Evolutionary conservation across 2,329 filamentous ascomycete species (phyloP), one percentile per base, ranked within the genome.

Genomic region (Ophiosphaerella korrae): DNA sequence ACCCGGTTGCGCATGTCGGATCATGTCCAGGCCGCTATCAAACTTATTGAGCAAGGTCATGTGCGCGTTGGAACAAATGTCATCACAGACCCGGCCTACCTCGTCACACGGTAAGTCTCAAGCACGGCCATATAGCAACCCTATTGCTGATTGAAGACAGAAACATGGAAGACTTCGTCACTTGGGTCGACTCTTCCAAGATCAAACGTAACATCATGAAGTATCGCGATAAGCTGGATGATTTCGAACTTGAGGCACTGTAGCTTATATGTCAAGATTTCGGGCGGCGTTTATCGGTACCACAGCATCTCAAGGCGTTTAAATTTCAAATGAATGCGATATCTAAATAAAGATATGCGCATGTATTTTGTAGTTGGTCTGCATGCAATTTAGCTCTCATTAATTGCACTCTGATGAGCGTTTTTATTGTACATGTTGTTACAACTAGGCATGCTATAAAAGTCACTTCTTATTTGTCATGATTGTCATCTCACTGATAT

Each of bases 201-300:
- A 92, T 97, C 74, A 96, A 96, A 88, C 84, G 89, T 71, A 94
- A 92, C 71, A 96, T 97, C 58, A 87, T 96, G 84, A 90, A 90
- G 76, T 97, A 97, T 73, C 86, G 91, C 64, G 92, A 97, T 75
- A 90, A 96, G 80, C 76, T 97, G 76, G 93, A 97, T 76, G 93
- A 97, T 76, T 97, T 96, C 70, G 93, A 97, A 78, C 78, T 97
- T 42, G 71, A 71, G 37, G 62, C 66, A 16, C 45, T 72, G 36
- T 73, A 55, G 45, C 41, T 16, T 11, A 24, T 14, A 3, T 31
- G 3, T 0, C 3, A 9, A 2, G 1, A 49, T 31, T 21, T 63
- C 34, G 14, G 23, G 33, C 35, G 67, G 66, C 63, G 66, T 70
- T 63, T 44, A 21, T 14, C 23, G 46, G 44, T 41, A 37, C 13